Conservation (phyloP, 2,329 filamentous ascomycete species). For the Chaetomium strumarium region DNA sequence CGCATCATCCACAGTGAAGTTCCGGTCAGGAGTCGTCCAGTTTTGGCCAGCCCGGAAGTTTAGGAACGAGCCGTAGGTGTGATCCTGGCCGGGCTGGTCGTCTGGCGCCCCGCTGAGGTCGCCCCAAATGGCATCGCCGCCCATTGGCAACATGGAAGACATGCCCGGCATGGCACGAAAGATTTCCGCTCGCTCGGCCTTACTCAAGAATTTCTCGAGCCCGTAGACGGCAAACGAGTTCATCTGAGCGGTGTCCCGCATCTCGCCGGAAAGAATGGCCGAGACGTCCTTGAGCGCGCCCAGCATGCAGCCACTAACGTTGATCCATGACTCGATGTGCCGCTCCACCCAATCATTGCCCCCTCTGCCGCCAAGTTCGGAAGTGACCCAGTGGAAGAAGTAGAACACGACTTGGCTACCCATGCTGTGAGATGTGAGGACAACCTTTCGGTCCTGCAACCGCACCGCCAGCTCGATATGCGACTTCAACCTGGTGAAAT, state of each 20-base stretch:
- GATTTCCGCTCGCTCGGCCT: slow-evolving; percentile 84
- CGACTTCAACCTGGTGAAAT: slow-evolving; percentile 84
- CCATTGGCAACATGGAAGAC: slow-evolving; percentile 92
- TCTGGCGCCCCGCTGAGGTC: slow-evolving; percentile 83
- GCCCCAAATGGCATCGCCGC: slow-evolving; percentile 92
- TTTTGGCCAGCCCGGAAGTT: slow-evolving; percentile 70
- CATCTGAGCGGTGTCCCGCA: slow-evolving; percentile 95
- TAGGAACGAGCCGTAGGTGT: slow-evolving; percentile 73
- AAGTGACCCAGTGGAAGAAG: slow-evolving; percentile 72
- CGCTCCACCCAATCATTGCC: slow-evolving; percentile 85
- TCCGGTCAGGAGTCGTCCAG: slow-evolving; percentile 58
- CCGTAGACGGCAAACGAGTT: slow-evolving; percentile 97
- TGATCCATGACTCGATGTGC: slow-evolving; percentile 93
- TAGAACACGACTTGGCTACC: slow-evolving; percentile 91
- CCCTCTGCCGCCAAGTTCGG: slow-evolving; percentile 69
- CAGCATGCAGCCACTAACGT: slow-evolving; percentile 96
- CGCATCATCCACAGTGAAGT: slow-evolving; percentile 75
- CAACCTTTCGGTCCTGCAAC: slow-evolving; percentile 72
- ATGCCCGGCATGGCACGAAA: slow-evolving; percentile 97
- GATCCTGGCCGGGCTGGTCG: slow-evolving; percentile 65
- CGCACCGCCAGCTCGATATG: slow-evolving; percentile 79
- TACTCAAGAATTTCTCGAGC: slow-evolving; percentile 88
- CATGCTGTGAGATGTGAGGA: slow-evolving; percentile 93
- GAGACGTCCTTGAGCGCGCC: slow-evolving; percentile 87
- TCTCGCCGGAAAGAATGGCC: slow-evolving; percentile 88